These are phyloP conservation scores for Aspergillus aculeatus DNA, from an alignment of 2,329 filamentous ascomycete species.

Conservation along the genomic window DNA sequence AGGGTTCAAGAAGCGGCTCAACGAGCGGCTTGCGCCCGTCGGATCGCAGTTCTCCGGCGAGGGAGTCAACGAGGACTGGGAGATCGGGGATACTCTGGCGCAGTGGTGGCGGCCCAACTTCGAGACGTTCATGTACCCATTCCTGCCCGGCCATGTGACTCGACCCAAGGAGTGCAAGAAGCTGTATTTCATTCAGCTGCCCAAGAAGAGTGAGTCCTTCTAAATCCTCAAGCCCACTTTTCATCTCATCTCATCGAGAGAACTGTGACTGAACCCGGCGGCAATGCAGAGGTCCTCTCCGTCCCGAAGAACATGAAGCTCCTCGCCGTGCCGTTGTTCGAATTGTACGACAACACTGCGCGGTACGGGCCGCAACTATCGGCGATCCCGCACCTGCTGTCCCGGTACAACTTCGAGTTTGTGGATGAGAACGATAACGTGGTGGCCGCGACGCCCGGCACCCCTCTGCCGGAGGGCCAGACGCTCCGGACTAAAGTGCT, in stretches of 20 bases:
- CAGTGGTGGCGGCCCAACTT: conserved; percentile 99
- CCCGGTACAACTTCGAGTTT: conserved; percentile 96
- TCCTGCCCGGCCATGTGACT: conserved; percentile 92
- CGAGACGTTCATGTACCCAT: conserved; percentile 99
- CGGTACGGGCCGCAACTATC: conserved; percentile 94
- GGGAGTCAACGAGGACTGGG: conserved; percentile 89
- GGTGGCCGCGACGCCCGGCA: conserved; percentile 78
- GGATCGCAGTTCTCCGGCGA: conserved; percentile 77
- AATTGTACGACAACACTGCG: conserved; percentile 95
- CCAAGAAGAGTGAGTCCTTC: conserved; percentile 72
- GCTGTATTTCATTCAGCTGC: conserved; percentile 93
- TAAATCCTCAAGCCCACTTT: not conserved
- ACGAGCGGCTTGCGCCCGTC: conserved; percentile 91
- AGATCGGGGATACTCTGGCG: conserved; percentile 89
- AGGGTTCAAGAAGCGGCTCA: conserved; percentile 90
- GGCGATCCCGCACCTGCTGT: conserved; percentile 91
- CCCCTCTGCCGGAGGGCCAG: conserved; percentile 57
- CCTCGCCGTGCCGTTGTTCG: conserved; percentile 91
- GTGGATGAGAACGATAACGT: conserved; percentile 90
- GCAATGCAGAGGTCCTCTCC: conserved; percentile 73
- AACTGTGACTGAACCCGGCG: not conserved
- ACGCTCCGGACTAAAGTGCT: conserved; percentile 66
- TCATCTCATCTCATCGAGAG: not conserved
- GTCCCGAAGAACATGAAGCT: conserved; percentile 99
- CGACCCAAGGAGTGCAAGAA: conserved; percentile 99